phyloP scores from a whole-genome alignment of 768 basidiomycete species.

The Hortiboletus campestris region DNA sequence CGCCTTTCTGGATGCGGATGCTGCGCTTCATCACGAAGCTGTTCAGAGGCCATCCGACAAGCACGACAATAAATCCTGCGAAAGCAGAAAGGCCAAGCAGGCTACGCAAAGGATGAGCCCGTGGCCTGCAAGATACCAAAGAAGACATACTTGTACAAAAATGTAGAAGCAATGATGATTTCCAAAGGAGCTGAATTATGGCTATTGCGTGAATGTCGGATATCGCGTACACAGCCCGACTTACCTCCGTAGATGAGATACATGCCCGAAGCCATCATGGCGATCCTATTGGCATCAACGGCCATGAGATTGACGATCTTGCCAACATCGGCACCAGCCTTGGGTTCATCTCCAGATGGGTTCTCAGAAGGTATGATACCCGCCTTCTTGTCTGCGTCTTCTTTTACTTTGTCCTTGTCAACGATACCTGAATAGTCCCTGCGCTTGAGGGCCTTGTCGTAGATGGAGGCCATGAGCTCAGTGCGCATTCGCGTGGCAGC shows the following conservation, averaged over 20 bases:
- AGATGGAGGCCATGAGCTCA: conserved; percentile 83
- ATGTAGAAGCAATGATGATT: conserved; percentile 65
- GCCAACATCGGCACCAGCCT: conserved; percentile 80
- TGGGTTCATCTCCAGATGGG: conserved; percentile 45
- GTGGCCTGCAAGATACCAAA: not conserved
- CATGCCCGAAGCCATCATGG: conserved; percentile 50
- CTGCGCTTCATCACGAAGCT: conserved; percentile 38
- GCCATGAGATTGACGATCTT: conserved; percentile 92
- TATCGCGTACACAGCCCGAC: not conserved
- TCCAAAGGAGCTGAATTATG: conserved; percentile 62
- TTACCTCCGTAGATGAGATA: conserved; percentile 70
- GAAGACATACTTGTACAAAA: conserved; percentile 66
- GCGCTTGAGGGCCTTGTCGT: conserved; percentile 83
- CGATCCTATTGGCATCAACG: conserved; percentile 65
- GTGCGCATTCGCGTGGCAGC: conserved; percentile 68
- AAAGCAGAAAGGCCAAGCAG: conserved; percentile 49
- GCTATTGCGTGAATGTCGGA: not conserved
- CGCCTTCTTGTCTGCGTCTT: conserved; percentile 22
- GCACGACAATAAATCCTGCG: conserved; percentile 42
- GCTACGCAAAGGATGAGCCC: conserved; percentile 50
- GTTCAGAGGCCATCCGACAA: conserved; percentile 42
- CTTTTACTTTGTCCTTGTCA: conserved; percentile 42
- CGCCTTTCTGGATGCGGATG: conserved; percentile 36
- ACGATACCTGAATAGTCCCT: conserved; percentile 81
- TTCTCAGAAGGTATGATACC: conserved; percentile 25